Conservation (phyloP, 441 rosid genomes). For the Mallotus japonicus region DNA sequence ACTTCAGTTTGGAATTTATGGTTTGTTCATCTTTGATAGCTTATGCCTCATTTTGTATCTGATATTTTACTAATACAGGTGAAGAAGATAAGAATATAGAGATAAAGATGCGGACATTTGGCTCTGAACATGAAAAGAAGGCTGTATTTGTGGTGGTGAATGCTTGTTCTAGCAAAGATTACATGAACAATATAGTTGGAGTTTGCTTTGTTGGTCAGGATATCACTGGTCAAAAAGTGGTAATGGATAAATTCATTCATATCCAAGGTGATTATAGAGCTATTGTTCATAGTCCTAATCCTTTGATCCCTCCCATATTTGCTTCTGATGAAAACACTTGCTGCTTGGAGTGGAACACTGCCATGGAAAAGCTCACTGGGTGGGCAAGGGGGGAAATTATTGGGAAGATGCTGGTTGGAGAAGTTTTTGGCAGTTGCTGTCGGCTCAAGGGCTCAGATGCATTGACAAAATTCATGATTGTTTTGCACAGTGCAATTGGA, state of each 20-base stretch:
- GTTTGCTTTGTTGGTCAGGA: conserved; percentile 95
- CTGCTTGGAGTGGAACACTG: conserved; percentile 93
- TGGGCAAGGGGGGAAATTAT: conserved; percentile 63
- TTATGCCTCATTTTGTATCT: conserved; percentile 8
- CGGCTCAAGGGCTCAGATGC: conserved; percentile 88
- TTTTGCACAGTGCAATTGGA: conserved; percentile 74
- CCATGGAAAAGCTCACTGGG: conserved; percentile 93
- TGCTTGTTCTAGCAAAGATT: conserved; percentile 93
- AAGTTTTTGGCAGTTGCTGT: conserved; percentile 84
- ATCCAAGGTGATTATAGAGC: conserved; percentile 96
- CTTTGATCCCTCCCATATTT: conserved; percentile 90
- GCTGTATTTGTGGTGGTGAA: conserved; percentile 84
- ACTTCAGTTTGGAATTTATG: conserved; percentile 17
- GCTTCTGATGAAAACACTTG: conserved; percentile 84
- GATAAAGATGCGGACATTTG: conserved; percentile 77
- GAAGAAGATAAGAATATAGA: conserved; percentile 90
- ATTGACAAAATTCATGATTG: conserved; percentile 82
- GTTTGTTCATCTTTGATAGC: conserved; percentile 13
- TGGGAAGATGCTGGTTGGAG: conserved; percentile 85
- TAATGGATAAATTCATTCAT: conserved; percentile 87
- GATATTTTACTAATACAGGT: conserved; percentile 48
- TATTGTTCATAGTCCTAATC: conserved; percentile 88
- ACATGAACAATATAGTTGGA: conserved; percentile 73
- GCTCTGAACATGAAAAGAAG: conserved; percentile 49
- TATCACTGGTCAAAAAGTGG: conserved; percentile 80